Conservation (phyloP, 1,284 basidiomycete species). For the Irpex sp. region DNA sequence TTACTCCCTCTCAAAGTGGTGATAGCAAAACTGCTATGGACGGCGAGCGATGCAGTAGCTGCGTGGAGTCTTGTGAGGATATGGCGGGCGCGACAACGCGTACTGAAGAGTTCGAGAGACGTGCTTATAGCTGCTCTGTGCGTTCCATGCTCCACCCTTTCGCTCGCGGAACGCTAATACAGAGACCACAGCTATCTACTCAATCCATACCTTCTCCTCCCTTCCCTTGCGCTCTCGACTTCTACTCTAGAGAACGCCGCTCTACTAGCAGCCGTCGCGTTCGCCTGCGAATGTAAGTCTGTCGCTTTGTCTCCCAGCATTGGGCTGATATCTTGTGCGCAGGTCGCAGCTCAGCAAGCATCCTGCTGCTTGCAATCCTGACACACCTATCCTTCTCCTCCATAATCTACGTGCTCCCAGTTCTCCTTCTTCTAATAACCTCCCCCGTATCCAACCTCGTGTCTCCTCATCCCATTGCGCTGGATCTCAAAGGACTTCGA, state of each 20-base stretch:
- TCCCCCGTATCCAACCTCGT: constrained; percentile 62
- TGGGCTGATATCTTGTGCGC: not conserved
- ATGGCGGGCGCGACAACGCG: constrained; percentile 58
- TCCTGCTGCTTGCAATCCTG: constrained; percentile 61
- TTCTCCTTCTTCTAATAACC: constrained; percentile 62
- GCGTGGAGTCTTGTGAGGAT: constrained; percentile 67
- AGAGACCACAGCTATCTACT: constrained; percentile 64
- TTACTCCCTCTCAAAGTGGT: constrained; percentile 50
- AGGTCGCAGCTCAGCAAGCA: constrained; percentile 42
- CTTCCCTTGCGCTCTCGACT: constrained; percentile 78
- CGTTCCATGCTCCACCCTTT: constrained; percentile 20
- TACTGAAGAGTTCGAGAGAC: constrained; percentile 44
- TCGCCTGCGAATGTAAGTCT: constrained; percentile 62
- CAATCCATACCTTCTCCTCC: constrained; percentile 84
- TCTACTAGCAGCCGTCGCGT: constrained; percentile 61
- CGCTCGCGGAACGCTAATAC: not conserved
- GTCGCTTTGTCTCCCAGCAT: not conserved
- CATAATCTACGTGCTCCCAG: constrained; percentile 61
- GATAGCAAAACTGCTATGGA: constrained; percentile 65
- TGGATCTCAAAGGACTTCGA: constrained; percentile 24
- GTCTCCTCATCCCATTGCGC: constrained; percentile 45
- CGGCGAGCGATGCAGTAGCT: constrained; percentile 58
- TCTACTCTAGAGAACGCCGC: constrained; percentile 74
- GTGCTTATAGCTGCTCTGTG: constrained; percentile 60
- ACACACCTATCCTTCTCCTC: constrained; percentile 73